Evolutionary conservation across 129 eudicot genomes (phyloP).

Genomic region (Ambrosia artemisiifolia): DNA sequence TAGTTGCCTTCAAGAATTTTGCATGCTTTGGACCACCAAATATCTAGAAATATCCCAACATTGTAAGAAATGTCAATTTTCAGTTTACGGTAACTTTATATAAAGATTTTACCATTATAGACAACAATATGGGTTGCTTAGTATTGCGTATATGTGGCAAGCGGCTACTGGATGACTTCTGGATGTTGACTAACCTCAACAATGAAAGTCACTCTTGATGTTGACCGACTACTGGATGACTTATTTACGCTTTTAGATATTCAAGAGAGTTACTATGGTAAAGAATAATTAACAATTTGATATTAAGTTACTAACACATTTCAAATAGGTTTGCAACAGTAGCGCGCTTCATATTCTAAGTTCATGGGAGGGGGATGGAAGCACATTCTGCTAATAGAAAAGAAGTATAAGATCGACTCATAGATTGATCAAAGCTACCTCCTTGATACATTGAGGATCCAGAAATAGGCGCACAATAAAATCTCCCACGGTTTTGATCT

Average conservation of each 20-base stretch:
- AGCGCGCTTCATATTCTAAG: not conserved
- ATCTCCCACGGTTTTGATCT: constrained; percentile 39
- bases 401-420: not conserved
- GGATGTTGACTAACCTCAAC: not conserved
- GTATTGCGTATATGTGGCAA: not conserved
- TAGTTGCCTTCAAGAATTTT: constrained; percentile 30
- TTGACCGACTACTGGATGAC: not conserved
- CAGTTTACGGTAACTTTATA: not conserved
- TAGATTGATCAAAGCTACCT: constrained; percentile 27
- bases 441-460: constrained; percentile 41
- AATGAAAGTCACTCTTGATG: not conserved
- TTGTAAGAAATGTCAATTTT: not conserved
- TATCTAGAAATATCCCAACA: constrained; percentile 36
- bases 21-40: constrained; percentile 25
- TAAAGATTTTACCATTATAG: not conserved
- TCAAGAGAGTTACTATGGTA: not conserved
- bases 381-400: not conserved
- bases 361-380: not conserved
- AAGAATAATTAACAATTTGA: not conserved
- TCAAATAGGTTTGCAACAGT: not conserved
- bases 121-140: not conserved
- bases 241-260: not conserved
- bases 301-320: not conserved
- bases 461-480: constrained; percentile 39
- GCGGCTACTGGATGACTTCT: too few relatives aligned